Percentiles rank a stretch among this genome's conserved stretches.
Evolutionary conservation across 805 yeast species (phyloP).

Genomic region (Wickerhamiella dianesei): DNA sequence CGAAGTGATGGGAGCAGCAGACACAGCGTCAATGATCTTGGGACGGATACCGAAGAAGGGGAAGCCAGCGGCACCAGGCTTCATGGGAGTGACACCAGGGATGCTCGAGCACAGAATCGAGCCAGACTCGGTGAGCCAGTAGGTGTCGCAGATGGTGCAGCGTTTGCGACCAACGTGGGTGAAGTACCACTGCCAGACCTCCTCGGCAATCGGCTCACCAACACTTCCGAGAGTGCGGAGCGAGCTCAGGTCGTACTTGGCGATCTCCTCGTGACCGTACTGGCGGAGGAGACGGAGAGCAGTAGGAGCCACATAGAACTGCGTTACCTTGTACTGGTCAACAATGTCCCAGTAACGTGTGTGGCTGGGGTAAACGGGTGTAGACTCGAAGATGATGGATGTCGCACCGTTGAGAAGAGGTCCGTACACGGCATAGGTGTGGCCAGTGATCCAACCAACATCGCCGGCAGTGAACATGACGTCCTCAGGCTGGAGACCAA

Average conservation of each 20-base stretch:
- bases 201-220: slow-evolving; percentile 97
- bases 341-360: slow-evolving; percentile 96
- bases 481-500: slow-evolving; percentile 83
- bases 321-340: slow-evolving; percentile 81
- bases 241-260: slow-evolving; percentile 70
- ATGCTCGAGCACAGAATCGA: slow-evolving; percentile 88
- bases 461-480: slow-evolving; percentile 93
- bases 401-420: slow-evolving; percentile 83
- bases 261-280: slow-evolving; percentile 78
- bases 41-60: slow-evolving; percentile 95
- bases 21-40: slow-evolving; percentile 80
- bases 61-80: slow-evolving; percentile 93
- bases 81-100: slow-evolving; percentile 88
- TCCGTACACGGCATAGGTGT: slow-evolving; percentile 89
- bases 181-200: slow-evolving; percentile 97
- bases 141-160: slow-evolving; percentile 88
- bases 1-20: slow-evolving; percentile 71
- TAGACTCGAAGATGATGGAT: slow-evolving; percentile 88
- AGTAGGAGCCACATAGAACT: slow-evolving; percentile 97
- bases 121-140: slow-evolving; percentile 99
- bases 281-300: slow-evolving; percentile 82
- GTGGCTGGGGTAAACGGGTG: slow-evolving; percentile 92
- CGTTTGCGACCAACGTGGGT: slow-evolving; percentile 79
- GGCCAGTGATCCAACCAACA: slow-evolving; percentile 99
- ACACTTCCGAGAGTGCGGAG: slow-evolving; percentile 90